Evolutionary conservation across 305 asterid genomes (phyloP), one percentile per base, ranked within the genome.

Genomic region (Ruellia speciosa): DNA sequence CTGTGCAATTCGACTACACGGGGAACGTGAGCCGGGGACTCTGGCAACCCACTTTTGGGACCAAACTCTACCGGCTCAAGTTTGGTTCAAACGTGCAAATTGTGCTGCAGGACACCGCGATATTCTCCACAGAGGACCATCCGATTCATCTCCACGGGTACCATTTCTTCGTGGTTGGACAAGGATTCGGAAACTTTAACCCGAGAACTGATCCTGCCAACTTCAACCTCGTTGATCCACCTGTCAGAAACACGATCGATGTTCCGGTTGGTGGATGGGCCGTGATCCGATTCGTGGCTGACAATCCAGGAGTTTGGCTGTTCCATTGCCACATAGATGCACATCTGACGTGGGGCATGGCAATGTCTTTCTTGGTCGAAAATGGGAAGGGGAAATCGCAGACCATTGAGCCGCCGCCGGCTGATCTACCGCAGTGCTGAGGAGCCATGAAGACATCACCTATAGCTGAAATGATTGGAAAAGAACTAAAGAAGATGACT

Each of bases 281-380:
- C 0, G 80, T 67, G 37, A 72, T 78, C 18, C 80, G 83, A 16
- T 47, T 47, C 52, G 52, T 47, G 8, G 52, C 52, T 2, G 52
- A 47, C 52, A 47, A 47, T 47, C 52, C 52, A 47, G 81, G 84
- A 18, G 81, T 75, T 51, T 78, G 84, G 81, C 53, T 78, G 40
- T 46, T 78, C 31, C 84, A 78, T 24, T 78, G 84, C 56, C 84
- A 75, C 76, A 75, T 75, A 67, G 84, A 78, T 62, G 67, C 84
- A 16, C 84, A 78, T 70, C 73, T 75, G 0, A 62, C 77, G 0
- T 78, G 77, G 79, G 82, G 82, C 7, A 60, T 77, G 52, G 82
- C 56, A 1, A 77, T 63, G 74, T 33, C 79, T 16, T 77, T 77
- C 56, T 6, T 77, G 24, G 79, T 77, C 34, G 82, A 63, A 35